Conservation (phyloP, 2,329 filamentous ascomycete genomes). For the Diaporthe citriasiana region DNA sequence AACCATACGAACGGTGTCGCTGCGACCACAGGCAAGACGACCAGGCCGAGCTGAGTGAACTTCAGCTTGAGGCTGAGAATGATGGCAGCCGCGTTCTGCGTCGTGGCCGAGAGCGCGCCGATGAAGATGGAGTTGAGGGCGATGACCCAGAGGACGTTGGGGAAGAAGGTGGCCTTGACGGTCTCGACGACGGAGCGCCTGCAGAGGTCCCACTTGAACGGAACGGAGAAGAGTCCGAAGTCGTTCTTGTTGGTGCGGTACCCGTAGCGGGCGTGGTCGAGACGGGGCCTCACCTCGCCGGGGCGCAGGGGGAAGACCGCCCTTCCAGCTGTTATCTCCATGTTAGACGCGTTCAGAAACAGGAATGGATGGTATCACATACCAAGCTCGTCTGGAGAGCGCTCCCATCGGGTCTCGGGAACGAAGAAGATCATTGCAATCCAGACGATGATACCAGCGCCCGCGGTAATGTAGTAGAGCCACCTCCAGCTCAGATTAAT, state of each 20-base stretch:
- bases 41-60: constrained; percentile 40
- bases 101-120: constrained; percentile 39
- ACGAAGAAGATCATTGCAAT: constrained; percentile 45
- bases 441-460: constrained; percentile 43
- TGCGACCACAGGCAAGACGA: constrained; percentile 39
- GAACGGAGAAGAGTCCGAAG: constrained; percentile 43
- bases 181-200: constrained; percentile 41
- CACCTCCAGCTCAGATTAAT: constrained; percentile 45
- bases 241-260: constrained; percentile 43
- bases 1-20: constrained; percentile 43
- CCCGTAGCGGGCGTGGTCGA: constrained; percentile 44
- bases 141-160: constrained; percentile 45
- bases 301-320: constrained; percentile 42
- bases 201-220: constrained; percentile 43
- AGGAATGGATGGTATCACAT: neutral
- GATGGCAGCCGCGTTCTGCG: constrained; percentile 43
- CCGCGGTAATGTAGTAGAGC: constrained; percentile 46
- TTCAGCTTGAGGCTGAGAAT: constrained; percentile 43
- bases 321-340: constrained; percentile 38
- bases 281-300: constrained; percentile 43
- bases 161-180: constrained; percentile 44
- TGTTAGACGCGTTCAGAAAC: neutral
- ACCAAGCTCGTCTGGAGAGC: constrained; percentile 46
- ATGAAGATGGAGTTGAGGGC: constrained; percentile 42
- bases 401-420: constrained; percentile 45